A percentile compares a stretch with the other conserved stretches of the same genome.
These are phyloP conservation scores for Penicillium sp. DNA, from an alignment of 2,329 filamentous ascomycete genomes.

Conservation along the genomic window DNA sequence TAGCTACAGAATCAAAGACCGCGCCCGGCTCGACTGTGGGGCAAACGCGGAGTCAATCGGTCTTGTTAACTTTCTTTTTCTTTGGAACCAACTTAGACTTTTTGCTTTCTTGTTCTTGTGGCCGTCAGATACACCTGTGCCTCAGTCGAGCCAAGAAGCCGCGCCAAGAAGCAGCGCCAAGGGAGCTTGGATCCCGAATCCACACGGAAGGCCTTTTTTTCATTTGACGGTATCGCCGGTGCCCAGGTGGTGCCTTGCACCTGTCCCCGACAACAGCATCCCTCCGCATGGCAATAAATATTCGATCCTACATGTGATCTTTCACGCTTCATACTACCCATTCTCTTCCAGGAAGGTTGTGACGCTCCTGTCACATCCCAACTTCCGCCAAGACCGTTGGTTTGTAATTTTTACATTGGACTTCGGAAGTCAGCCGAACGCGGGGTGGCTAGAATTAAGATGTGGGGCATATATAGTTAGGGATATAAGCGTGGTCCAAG, in stretches of 20 bases:
- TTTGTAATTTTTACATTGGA: background rate
- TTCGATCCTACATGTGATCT: background rate
- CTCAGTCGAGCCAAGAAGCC: no score
- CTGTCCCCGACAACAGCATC: background rate
- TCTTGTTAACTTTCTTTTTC: no score
- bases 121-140: background rate
- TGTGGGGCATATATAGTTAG: background rate
- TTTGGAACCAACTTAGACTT: no score
- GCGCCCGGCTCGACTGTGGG: no score
- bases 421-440: background rate
- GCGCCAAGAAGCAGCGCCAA: background rate
- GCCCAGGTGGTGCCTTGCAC: no score
- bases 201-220: background rate
- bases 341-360: background rate
- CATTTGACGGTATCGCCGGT: constrained; percentile 4
- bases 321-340: background rate
- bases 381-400: background rate
- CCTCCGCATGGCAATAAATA: background rate
- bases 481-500: background rate
- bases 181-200: constrained; percentile 4
- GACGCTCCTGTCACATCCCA: background rate
- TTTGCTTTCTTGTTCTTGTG: no score
- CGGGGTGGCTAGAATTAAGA: background rate
- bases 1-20: no score
- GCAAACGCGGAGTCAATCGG: no score